phyloP scores from a whole-genome alignment of 2,329 filamentous ascomycete species.

The Colletotrichum camelliae region DNA sequence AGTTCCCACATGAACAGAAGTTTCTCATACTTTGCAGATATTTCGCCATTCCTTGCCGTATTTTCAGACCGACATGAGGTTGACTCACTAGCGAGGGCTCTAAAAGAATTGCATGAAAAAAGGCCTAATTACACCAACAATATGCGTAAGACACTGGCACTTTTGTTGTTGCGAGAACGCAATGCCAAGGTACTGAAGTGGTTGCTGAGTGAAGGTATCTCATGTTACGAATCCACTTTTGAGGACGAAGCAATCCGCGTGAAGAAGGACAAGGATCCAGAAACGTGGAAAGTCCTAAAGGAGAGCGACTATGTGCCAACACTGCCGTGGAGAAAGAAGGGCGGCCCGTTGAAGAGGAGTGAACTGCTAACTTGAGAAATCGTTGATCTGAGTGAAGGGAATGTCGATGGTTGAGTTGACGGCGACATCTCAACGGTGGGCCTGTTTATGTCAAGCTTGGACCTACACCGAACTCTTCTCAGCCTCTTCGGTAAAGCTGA shows the following conservation, averaged over 20 bases:
- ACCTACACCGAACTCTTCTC: background rate
- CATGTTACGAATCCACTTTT: background rate
- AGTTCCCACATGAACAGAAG: background rate
- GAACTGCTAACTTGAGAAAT: background rate
- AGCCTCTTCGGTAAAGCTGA: rapidly evolving
- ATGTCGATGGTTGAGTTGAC: background rate
- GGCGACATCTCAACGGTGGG: background rate
- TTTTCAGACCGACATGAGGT: background rate
- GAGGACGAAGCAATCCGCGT: background rate
- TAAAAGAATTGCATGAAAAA: background rate
- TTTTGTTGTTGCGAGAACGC: background rate
- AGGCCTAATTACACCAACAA: too few relatives aligned
- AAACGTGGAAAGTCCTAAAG: background rate
- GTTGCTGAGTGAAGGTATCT: background rate
- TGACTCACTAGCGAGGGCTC: background rate
- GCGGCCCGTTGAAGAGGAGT: background rate
- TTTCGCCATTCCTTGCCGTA: background rate
- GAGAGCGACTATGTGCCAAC: background rate
- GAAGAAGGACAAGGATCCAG: background rate
- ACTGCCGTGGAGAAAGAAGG: background rate
- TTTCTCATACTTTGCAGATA: background rate
- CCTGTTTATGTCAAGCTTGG: background rate
- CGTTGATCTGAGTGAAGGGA: background rate
- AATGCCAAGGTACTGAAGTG: background rate
- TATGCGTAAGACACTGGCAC: background rate